Base-by-base conservation (phyloP, 2,329 filamentous ascomycete species). In the Diaporthe citri region DNA sequence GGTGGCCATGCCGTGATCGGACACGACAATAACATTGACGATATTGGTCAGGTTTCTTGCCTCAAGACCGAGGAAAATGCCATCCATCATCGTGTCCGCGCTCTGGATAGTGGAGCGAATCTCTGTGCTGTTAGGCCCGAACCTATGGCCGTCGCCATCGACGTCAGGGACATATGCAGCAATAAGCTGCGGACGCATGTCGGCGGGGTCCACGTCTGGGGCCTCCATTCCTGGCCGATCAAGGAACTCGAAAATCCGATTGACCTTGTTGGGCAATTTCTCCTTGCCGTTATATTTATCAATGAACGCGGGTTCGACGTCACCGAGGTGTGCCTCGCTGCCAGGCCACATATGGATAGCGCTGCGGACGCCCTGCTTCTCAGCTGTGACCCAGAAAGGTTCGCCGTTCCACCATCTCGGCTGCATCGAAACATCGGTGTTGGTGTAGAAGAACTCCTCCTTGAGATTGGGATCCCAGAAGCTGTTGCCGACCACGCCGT, bases 321-420 rank as follows among this genome's bases (percentile, higher is more conserved):
- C 87, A 25, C 56, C 88, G 76, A 97, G 93, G 82, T 95, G 93
- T 8, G 96, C 96, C 85, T 99, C 97, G 57, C 94, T 97, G 2
- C 97, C 97, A 1, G 97, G 97, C 97, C 97, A 99, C 97, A 99
- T 99, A 82, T 99, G 97, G 36, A 99, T 92, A 0, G 95, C 97
- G 41, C 93, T 92, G 74, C 91, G 90, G 43, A 97, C 87, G 8
- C 93, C 93, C 78, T 95, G 93, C 74, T 90, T 91, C 85, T 98
- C 97, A 7, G 96, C 96, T 1, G 96, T 97, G 36, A 93, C 93
- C 97, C 97, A 99, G 41, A 99, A 88, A 0, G 97, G 97, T 82
- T 98, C 95, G 4, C 95, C 97, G 55, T 90, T 92, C 96, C 97
- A 99, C 96, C 97, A 99, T 82, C 96, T 95, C 1, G 94, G 87